Evolutionary conservation across 345 rosid genomes (phyloP), one percentile per base, ranked within the genome.

Genomic region (Eucalyptus decipiens): DNA sequence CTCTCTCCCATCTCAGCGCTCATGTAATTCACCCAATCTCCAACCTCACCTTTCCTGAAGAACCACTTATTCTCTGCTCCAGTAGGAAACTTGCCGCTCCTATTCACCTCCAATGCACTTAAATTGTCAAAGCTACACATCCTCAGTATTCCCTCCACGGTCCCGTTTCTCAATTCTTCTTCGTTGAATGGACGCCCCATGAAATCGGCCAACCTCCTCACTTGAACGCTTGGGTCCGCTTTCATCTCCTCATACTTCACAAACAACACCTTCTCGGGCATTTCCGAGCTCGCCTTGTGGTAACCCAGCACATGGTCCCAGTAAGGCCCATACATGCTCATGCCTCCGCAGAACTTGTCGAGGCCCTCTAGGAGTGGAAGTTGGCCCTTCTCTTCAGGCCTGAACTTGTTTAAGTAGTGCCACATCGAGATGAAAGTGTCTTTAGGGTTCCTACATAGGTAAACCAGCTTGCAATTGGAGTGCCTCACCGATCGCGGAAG

Each of bases 231-330:
- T 4, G 21, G 54, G 54, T 51, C 54, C 4, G 2, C 54, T 51
- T 51, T 51, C 54, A 51, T 51, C 54, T 51, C 54, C 54, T 51
- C 21, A 51, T 51, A 51, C 54, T 51, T 51, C 8, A 51, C 0
- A 0, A 51, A 51, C 54, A 51, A 51, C 21, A 51, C 54, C 54
- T 51, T 51, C 54, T 51, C 21, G 0, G 54, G 54, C 54, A 51
- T 51, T 2, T 51, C 91, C 24, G 54, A 40, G 87, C 54, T 51
- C 90, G 86, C 95, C 86, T 91, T 87, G 91, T 92, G 93, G 72
- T 89, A 92, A 88, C 91, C 94, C 50, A 89, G 87, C 9, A 92
- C 93, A 49, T 94, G 93, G 43, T 94, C 93, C 50, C 92, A 93
- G 24, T 89, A 91, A 1, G 95, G 93, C 86, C 94, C 95, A 1